phyloP scores from a whole-genome alignment of 2,329 filamentous ascomycete species.

The Ophiosphaerella narmari region DNA sequence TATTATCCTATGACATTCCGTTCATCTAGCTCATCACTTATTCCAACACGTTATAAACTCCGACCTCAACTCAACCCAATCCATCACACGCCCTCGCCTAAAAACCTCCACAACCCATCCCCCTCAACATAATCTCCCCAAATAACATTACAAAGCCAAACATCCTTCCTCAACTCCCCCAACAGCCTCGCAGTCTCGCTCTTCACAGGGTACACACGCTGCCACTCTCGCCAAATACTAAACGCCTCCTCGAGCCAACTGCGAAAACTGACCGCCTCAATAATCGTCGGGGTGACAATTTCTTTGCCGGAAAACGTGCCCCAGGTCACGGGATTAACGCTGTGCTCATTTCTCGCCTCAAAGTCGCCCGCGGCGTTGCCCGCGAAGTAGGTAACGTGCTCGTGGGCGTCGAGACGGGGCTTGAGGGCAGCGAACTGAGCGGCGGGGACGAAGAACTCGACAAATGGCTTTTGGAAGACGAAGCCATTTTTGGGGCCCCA shows the following conservation, averaged over 20 bases:
- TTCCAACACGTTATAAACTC: too few species aligned
- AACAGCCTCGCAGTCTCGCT: slow-evolving; percentile 74
- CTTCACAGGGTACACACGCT: slow-evolving; percentile 78
- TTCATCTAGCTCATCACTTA: too few species aligned
- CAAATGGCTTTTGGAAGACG: slow-evolving; percentile 97
- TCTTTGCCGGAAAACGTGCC: slow-evolving; percentile 94
- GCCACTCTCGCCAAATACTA: slow-evolving; percentile 94
- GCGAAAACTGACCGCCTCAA: slow-evolving; percentile 90
- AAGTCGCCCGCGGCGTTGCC: slow-evolving; percentile 80
- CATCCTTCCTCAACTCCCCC: slow-evolving; percentile 67
- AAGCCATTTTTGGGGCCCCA: slow-evolving; percentile 94
- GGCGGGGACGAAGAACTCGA: slow-evolving; percentile 87
- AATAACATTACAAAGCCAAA: slow-evolving; percentile 90
- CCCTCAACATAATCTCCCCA: slow-evolving; percentile 76
- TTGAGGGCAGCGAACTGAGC: slow-evolving; percentile 72
- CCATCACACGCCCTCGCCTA: slow-evolving; percentile 42
- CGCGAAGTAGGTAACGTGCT: slow-evolving; percentile 84
- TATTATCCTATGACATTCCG: too few species aligned
- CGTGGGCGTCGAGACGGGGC: slow-evolving; percentile 66
- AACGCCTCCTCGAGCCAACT: slow-evolving; percentile 97
- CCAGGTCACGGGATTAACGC: slow-evolving; percentile 95
- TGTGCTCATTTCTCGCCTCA: slow-evolving; percentile 66
- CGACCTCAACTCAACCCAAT: not conserved
- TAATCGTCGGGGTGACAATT: slow-evolving; percentile 94
- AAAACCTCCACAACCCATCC: slow-evolving; percentile 72